These are phyloP conservation scores for Jatropha multifida DNA, from an alignment of 441 rosid genomes.

Conservation along the genomic window DNA sequence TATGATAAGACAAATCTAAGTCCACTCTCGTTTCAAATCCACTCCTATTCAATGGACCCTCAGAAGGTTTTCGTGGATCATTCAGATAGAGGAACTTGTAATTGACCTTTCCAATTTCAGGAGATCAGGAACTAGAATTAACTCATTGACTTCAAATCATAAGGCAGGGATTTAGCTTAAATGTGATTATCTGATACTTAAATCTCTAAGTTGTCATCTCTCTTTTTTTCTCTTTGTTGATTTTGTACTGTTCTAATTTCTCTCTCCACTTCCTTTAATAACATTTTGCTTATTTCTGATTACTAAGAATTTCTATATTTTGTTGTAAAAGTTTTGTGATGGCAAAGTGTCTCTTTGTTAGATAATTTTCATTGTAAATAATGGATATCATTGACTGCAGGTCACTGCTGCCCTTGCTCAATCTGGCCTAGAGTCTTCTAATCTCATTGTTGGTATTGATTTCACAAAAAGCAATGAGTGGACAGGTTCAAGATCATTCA, in stretches of 20 bases:
- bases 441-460: conserved; percentile 89
- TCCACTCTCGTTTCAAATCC: background rate
- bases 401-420: conserved; percentile 76
- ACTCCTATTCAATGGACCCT: background rate
- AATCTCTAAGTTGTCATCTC: background rate
- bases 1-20: background rate
- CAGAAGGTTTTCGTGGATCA: background rate
- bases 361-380: conserved; percentile 9
- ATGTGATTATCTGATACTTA: background rate
- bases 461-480: conserved; percentile 96
- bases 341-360: background rate
- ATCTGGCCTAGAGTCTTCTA: conserved; percentile 89
- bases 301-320: background rate
- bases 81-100: background rate
- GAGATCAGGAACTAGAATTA: conserved; percentile 6
- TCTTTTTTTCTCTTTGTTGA: background rate
- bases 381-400: conserved; percentile 36
- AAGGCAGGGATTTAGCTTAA: background rate
- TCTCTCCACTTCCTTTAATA: background rate
- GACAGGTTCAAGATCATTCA: conserved; percentile 83
- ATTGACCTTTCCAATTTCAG: conserved; percentile 12
- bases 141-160: background rate
- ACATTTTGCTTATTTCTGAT: background rate
- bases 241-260: background rate
- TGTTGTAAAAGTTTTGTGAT: background rate